phyloP scores from a whole-genome alignment of 129 eudicot species.

The Arctium minus region DNA sequence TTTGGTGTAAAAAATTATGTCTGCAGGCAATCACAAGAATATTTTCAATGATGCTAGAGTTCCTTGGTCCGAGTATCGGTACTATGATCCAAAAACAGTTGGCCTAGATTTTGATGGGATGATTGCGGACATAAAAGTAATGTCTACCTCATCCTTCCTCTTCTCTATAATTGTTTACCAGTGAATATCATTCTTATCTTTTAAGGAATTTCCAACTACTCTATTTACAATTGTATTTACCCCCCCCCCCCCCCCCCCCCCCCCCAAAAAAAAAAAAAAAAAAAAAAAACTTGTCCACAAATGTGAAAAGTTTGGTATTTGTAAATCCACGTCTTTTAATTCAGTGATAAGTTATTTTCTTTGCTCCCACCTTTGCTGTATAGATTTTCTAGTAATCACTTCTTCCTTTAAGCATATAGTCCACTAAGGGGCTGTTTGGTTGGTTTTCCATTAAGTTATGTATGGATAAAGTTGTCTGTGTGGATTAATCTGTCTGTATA shows the following conservation, averaged over 20 bases:
- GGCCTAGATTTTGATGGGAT: constrained; percentile 95
- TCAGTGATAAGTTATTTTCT: background rate
- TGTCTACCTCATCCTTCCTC: background rate
- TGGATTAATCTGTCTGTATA: too few relatives aligned
- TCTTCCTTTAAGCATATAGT: background rate
- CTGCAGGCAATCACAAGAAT: constrained; percentile 95
- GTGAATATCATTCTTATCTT: background rate
- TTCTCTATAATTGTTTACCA: background rate
- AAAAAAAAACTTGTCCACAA: background rate
- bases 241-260: background rate
- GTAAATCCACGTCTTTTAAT: background rate
- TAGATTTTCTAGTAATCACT: background rate
- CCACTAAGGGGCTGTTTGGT: too few relatives aligned
- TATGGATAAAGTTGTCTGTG: too few relatives aligned
- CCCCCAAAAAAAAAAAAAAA: too few relatives aligned
- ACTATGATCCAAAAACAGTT: constrained; percentile 96
- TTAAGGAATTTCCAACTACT: background rate
- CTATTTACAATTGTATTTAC: too few relatives aligned
- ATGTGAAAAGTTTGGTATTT: background rate
- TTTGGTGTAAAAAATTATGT: background rate
- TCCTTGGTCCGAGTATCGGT: constrained; percentile 98
- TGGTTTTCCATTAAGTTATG: too few relatives aligned
- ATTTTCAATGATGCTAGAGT: constrained; percentile 97
- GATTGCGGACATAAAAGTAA: constrained; percentile 94
- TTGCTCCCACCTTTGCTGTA: background rate